Evolutionary conservation across 140 eudicot genomes (phyloP).

Genomic region (Senecio squalidus): DNA sequence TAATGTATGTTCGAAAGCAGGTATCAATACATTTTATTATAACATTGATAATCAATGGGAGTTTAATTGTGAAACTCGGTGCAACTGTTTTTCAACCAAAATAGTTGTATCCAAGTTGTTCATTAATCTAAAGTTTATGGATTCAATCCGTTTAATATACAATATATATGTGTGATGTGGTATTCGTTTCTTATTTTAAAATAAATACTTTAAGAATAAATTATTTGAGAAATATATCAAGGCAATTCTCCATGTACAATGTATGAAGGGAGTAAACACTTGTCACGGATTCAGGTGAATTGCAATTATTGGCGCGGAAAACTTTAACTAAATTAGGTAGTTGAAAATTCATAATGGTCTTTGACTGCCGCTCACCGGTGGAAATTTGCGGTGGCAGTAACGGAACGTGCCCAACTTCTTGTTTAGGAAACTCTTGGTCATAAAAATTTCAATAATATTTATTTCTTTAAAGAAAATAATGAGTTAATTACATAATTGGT

Average conservation of each 20-base stretch:
- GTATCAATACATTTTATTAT: no score
- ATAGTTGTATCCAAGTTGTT: no score
- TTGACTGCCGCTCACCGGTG: constrained; percentile 13
- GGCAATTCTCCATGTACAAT: constrained; percentile 11
- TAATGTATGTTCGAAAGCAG: no score
- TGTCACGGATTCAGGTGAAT: constrained; percentile 29
- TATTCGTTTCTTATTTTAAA: no score
- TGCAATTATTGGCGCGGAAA: constrained; percentile 18
- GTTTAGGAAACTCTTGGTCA: neutral
- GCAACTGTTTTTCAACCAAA: no score
- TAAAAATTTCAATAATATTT: no score
- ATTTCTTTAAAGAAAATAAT: constrained; percentile 13
- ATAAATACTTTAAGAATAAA: neutral
- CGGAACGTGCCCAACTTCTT: neutral
- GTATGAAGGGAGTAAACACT: constrained; percentile 19
- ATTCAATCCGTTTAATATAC: no score
- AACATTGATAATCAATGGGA: no score
- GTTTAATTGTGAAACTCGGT: no score
- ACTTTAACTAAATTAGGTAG: neutral
- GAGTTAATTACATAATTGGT: no score
- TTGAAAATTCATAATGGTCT: constrained; percentile 1
- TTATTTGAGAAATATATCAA: neutral
- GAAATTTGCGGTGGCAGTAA: constrained; percentile 14
- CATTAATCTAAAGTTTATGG: no score
- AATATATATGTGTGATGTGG: no score